These are phyloP conservation scores for Euphorbia pulcherrima DNA, from an alignment of 345 rosid species.

Conservation along the genomic window DNA sequence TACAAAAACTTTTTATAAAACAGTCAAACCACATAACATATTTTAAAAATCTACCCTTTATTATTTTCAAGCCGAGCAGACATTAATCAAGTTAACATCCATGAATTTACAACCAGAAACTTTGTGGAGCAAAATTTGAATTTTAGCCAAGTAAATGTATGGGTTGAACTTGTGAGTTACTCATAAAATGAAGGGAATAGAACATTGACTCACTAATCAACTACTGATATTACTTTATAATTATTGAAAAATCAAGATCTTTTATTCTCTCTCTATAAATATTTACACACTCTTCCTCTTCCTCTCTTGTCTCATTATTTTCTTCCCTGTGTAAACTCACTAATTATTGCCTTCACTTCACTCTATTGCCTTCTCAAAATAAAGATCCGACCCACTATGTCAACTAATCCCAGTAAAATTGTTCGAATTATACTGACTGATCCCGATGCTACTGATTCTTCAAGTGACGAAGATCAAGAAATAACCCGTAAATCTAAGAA, in stretches of 20 bases:
- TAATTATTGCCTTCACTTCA: too few relatives aligned
- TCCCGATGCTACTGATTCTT: slow-evolving; percentile 30
- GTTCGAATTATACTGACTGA: slow-evolving; percentile 23
- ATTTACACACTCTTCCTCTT: too few relatives aligned
- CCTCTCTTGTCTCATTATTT: neutral
- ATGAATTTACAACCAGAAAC: too few relatives aligned
- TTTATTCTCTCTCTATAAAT: neutral
- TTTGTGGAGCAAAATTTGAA: too few relatives aligned
- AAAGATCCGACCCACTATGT: neutral
- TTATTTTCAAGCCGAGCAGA: too few relatives aligned
- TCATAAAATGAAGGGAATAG: too few relatives aligned
- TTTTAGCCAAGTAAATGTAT: too few relatives aligned
- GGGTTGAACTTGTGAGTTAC: neutral
- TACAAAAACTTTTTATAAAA: too few relatives aligned
- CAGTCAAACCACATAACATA: too few relatives aligned
- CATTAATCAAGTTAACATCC: too few relatives aligned
- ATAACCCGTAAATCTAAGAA: slow-evolving; percentile 1
- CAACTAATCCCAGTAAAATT: neutral
- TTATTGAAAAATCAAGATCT: too few relatives aligned
- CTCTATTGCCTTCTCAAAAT: neutral
- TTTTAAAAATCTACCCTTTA: too few relatives aligned
- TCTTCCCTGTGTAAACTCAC: neutral
- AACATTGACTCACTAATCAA: neutral
- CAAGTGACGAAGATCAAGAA: slow-evolving; percentile 18
- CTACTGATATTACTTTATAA: neutral